A percentile compares a stretch with the other conserved stretches of the same genome.
Evolutionary conservation across 495 filamentous ascomycete species (phyloP).

Genomic region (Lophiostoma macrostomum): DNA sequence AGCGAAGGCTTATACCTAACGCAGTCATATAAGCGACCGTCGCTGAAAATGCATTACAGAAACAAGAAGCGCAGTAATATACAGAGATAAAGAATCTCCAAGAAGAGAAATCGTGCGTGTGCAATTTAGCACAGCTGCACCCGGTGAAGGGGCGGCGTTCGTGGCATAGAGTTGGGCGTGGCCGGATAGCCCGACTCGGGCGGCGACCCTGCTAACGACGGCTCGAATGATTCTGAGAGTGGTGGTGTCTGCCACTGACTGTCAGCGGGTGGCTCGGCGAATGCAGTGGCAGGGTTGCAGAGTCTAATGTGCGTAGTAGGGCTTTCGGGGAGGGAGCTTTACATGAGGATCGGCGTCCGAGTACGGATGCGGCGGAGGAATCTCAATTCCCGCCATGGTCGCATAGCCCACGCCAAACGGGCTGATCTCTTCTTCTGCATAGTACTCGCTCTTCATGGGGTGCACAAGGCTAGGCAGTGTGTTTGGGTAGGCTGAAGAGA

Average conservation of each 20-base stretch:
- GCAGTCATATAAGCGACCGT: constrained; percentile 6
- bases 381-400: constrained; percentile 71
- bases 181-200: constrained; percentile 58
- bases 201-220: constrained; percentile 62
- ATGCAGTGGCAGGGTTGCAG: constrained; percentile 16
- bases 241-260: constrained; percentile 68
- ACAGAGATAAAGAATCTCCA: constrained; percentile 21
- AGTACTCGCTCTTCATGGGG: constrained; percentile 59
- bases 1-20: constrained; percentile 13
- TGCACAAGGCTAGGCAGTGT: constrained; percentile 68
- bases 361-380: constrained; percentile 59
- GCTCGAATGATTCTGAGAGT: constrained; percentile 76
- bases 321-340: constrained; percentile 48
- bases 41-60: constrained; percentile 32
- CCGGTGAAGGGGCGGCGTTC: constrained; percentile 53
- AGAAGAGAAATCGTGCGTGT: background rate
- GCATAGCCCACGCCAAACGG: constrained; percentile 76
- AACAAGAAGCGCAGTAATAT: constrained; percentile 20
- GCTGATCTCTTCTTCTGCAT: constrained; percentile 64
- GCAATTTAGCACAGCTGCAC: constrained; percentile 35
- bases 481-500: constrained; percentile 55
- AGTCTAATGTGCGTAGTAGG: constrained; percentile 37
- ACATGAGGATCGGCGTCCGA: constrained; percentile 66
- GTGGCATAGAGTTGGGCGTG: constrained; percentile 66
- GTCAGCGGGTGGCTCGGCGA: constrained; percentile 34